Conservation (phyloP, 108 stramenopile genomes). For the Hondaea fermentalgiana region DNA sequence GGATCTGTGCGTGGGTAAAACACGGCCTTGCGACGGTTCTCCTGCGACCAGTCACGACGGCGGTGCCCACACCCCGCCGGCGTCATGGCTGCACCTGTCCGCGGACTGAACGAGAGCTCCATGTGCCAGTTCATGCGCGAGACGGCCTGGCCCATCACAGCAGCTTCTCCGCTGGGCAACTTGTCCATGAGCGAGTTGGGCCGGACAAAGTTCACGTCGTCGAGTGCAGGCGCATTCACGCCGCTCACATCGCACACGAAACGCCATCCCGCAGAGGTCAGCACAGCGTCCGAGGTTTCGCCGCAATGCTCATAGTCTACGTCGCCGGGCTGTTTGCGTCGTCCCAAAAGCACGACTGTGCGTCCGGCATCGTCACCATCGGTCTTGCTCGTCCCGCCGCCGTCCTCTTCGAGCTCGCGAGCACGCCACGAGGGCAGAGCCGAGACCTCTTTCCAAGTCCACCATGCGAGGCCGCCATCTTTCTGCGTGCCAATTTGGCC, state of each 20-base stretch:
- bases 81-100: background rate
- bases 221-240: background rate
- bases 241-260: background rate
- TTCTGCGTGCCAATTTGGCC: background rate
- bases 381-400: background rate
- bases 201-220: background rate
- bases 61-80: background rate
- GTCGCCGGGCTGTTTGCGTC: background rate
- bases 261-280: background rate
- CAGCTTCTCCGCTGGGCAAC: background rate
- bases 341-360: background rate
- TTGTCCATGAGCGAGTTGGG: background rate
- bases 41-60: background rate
- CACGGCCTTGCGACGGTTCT: background rate
- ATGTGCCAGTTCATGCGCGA: background rate
- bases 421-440: background rate
- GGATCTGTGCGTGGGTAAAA: slow-evolving; percentile 22
- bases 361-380: background rate
- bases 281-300: background rate
- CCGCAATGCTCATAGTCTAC: background rate
- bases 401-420: background rate
- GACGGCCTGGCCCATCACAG: background rate
- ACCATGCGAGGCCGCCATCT: background rate
- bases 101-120: background rate
- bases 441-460: background rate